Conservation (phyloP, 139 green algal species). For the Chlorella sorokiniana region DNA sequence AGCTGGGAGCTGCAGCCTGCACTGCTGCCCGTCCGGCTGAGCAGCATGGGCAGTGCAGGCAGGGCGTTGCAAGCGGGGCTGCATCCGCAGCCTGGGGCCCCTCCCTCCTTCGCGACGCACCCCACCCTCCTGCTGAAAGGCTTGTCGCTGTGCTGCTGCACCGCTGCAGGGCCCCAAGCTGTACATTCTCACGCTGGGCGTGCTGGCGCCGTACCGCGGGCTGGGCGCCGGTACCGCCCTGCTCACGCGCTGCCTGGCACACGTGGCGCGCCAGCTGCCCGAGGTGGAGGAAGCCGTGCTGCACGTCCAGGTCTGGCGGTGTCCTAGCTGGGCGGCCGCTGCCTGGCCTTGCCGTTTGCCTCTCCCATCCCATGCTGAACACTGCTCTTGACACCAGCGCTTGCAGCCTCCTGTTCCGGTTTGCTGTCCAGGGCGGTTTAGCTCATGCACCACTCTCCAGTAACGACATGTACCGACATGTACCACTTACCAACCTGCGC, state of each 20-base stretch:
- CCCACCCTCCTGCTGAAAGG: not conserved
- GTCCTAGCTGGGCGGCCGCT: not conserved
- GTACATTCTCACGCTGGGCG: constrained; percentile 90
- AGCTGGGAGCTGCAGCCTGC: not conserved
- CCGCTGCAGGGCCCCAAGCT: constrained; percentile 49
- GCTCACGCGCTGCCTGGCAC: constrained; percentile 24
- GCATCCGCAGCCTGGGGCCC: too few relatives aligned
- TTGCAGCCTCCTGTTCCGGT: too few relatives aligned
- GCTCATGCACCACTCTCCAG: too few relatives aligned
- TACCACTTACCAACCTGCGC: too few relatives aligned
- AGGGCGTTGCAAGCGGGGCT: too few relatives aligned
- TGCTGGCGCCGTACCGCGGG: constrained; percentile 84
- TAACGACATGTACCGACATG: too few relatives aligned
- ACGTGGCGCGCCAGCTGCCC: constrained; percentile 29
- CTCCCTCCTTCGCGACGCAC: not conserved
- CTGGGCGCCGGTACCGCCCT: constrained; percentile 61
- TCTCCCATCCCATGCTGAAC: not conserved
- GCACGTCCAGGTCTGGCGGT: constrained; percentile 56
- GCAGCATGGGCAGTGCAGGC: too few relatives aligned
- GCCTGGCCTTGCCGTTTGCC: not conserved
- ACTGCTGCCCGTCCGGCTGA: not conserved
- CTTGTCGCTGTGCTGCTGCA: not conserved
- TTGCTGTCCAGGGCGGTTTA: too few relatives aligned
- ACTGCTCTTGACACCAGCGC: not conserved
- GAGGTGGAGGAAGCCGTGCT: constrained; percentile 62